These are phyloP conservation scores for Ceratobasidium sp. DNA, from an alignment of 1,284 basidiomycete genomes.

Conservation along the genomic window DNA sequence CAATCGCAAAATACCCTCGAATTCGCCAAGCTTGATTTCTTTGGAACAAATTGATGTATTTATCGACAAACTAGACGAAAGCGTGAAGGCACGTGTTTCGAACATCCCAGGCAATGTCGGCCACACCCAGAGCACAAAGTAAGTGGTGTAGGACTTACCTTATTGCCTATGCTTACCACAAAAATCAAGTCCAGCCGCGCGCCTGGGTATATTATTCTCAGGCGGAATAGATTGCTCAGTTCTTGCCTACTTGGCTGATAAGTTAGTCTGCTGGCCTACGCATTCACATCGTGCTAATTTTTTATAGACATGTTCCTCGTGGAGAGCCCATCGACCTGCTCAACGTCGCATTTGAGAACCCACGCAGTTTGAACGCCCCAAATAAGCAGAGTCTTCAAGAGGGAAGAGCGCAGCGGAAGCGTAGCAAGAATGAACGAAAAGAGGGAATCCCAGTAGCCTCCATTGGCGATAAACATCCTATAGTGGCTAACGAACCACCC, in stretches of 20 bases:
- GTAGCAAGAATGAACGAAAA: conserved; percentile 58
- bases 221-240: conserved; percentile 95
- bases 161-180: not conserved
- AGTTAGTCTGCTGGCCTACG: conserved; percentile 56
- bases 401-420: conserved; percentile 50
- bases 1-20: conserved; percentile 34
- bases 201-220: conserved; percentile 91
- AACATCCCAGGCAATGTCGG: conserved; percentile 55
- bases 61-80: conserved; percentile 52
- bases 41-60: conserved; percentile 50
- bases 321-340: conserved; percentile 91
- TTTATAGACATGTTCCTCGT: conserved; percentile 69
- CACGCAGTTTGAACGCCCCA: conserved; percentile 67
- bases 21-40: not conserved
- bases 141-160: not conserved
- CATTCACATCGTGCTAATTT: conserved; percentile 7
- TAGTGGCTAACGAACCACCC: conserved; percentile 56
- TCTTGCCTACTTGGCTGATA: conserved; percentile 81
- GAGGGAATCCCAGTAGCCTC: conserved; percentile 49
- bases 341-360: conserved; percentile 97
- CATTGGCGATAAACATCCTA: conserved; percentile 44
- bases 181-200: conserved; percentile 52
- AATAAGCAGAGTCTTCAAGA: conserved; percentile 53
- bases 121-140: not conserved
- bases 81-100: conserved; percentile 57